phyloP scores from a whole-genome alignment of 2,329 filamentous ascomycete genomes.

The Claviceps citrina region DNA sequence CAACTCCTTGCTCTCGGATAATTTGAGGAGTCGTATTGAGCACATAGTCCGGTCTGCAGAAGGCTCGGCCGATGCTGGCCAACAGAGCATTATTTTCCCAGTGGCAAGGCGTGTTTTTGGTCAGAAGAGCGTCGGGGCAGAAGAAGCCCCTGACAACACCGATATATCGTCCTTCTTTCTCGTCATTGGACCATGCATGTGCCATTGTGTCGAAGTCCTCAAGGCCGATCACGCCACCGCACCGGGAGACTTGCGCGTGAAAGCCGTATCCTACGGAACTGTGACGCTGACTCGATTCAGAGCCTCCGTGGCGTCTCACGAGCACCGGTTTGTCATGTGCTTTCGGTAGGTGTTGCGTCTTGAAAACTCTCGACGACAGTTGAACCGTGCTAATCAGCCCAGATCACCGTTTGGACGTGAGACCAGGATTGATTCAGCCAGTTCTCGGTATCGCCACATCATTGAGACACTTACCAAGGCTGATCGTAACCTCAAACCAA shows the following conservation, averaged over 20 bases:
- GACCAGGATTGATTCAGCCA: slow-evolving; percentile 34
- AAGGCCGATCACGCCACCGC: slow-evolving; percentile 26
- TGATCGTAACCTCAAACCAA: slow-evolving; percentile 40
- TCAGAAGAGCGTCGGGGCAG: slow-evolving; percentile 25
- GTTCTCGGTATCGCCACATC: slow-evolving; percentile 37
- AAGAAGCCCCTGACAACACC: slow-evolving; percentile 29
- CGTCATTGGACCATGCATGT: slow-evolving; percentile 36
- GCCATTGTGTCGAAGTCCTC: slow-evolving; percentile 35
- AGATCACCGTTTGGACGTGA: slow-evolving; percentile 29
- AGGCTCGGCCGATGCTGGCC: slow-evolving; percentile 11
- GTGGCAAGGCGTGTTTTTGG: slow-evolving; percentile 33
- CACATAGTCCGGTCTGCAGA: slow-evolving; percentile 32
- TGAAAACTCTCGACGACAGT: not conserved
- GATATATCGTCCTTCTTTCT: slow-evolving; percentile 40
- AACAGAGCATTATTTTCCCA: slow-evolving; percentile 31
- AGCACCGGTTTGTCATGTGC: slow-evolving; percentile 39
- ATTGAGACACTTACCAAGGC: slow-evolving; percentile 38
- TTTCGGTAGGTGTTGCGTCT: slow-evolving; percentile 29
- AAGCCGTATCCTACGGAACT: slow-evolving; percentile 34
- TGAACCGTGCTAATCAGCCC: not conserved
- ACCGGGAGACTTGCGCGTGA: slow-evolving; percentile 32
- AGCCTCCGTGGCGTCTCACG: slow-evolving; percentile 33
- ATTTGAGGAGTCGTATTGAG: slow-evolving; percentile 31
- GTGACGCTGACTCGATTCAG: slow-evolving; percentile 36
- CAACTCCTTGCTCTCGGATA: slow-evolving; percentile 26